Base-by-base conservation (phyloP, 202 grass and related monocot genomes). In the Setaria viridis region DNA sequence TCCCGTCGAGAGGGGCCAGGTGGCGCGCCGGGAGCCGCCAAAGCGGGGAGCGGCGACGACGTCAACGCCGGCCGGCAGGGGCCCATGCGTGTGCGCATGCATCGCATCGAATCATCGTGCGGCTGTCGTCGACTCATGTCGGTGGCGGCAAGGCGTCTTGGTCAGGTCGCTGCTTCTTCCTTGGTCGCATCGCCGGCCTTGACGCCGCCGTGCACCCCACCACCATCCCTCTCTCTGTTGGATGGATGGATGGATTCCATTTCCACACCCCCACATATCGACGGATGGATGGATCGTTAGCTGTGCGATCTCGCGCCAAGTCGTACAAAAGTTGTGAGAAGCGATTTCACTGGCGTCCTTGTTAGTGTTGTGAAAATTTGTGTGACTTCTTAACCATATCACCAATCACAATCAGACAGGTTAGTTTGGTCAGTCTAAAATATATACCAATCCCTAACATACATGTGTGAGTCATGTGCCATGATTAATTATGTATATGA, bases 191-290 rank as follows among this genome's bases (percentile, higher is more conserved):
- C 63, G 30, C 33, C 63, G 33, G 63, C 63, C 72, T 76, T 57
- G 72, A 76, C 72, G 72, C 72, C 72, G 72, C 72, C 72, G 21
- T 74, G 71, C 7, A 74, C 16, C 60, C 57, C 57, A 57, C 54
- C 57, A 25, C 70, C 70, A 72, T 33, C 43, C 29, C 29, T 20
- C 51, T 39, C 7, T 54, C 30, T 16, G 19, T 19, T 11, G 72
- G 71, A 56, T 39, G 43, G n/a, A 71, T 48, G 72, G 49, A 41
- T 56, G 72, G 70, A 33, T 76, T 76, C 51, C 50, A n/a, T 21
- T 57, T 76, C 63, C 14, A 9, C 6, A 39, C 33, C 2, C 10
- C 3, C 11, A 33, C 5, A 1, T 5, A 65, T 62, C 25, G 59
- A 58, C 20, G 7, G 16, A 57, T 57, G 5, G 55, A 57, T 20